Evolutionary conservation across 129 eudicot species (phyloP), one percentile per base, ranked within the genome.

Genomic region (Arctium lappa): DNA sequence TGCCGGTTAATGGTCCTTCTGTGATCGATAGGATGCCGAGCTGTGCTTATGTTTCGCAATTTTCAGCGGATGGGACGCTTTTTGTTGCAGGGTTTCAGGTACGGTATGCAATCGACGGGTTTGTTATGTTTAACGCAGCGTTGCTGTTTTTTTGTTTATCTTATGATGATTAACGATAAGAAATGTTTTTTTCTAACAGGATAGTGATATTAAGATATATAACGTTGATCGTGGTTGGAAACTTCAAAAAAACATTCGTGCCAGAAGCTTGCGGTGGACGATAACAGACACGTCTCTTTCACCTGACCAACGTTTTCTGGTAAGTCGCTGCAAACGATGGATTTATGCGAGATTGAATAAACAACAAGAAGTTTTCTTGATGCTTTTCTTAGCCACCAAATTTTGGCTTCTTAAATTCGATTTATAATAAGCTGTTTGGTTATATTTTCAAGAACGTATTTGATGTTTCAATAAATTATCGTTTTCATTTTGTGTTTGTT

Each of bases 31-130:
- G 66, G 78, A 89, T 92, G 97, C 68, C 69, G 1, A 94, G 97
- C 22, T 85, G 94, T 80, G 96, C 91, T 11, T 94, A 94, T 84
- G 94, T 94, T 32, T 92, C 97, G 2, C 97, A 94, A 60, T 94
- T 94, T 88, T 94, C 98, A 5, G 86, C 75, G 0, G 98, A 94
- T 69, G 98, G 98, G 34, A 91, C 98, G 38, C 92, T 91, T 40
- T 91, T 94, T 65, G 93, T 94, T 74, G 97, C 96, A 11, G 98
- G 97, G 81, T 92, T 86, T 88, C 97, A 94, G 97, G 98, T 94
- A 83, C 74, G 18, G 5, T 5, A 46, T 31, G 56, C 37, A 44
- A 5, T 36, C 13, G 15, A 1, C 2, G 18, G 0, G 8, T 13
- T 71, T 36, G 16, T 46, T 27, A 10, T 40, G 13, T 36, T 36